Evolutionary conservation across 768 basidiomycete species (phyloP).

Genomic region (Leccinum truebloodii): DNA sequence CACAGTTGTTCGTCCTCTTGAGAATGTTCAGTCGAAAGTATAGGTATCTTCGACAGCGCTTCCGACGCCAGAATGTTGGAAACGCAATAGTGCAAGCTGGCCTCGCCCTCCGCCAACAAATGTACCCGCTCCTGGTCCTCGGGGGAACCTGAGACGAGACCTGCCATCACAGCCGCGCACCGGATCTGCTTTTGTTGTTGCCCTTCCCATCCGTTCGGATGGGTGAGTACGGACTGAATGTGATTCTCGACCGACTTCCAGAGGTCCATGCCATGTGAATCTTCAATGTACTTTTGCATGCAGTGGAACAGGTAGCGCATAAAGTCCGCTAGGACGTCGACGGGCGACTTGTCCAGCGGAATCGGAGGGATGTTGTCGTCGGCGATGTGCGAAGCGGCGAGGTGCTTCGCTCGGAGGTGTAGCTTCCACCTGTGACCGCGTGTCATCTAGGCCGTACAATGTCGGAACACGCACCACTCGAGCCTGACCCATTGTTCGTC

Average conservation of each 20-base stretch:
- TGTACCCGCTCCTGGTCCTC: conserved; percentile 45
- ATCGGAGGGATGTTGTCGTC: conserved; percentile 41
- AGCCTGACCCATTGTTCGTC: conserved; percentile 48
- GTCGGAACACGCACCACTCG: conserved; percentile 38
- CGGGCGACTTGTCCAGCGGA: conserved; percentile 43
- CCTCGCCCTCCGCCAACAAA: conserved; percentile 67
- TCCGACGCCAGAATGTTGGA: conserved; percentile 45
- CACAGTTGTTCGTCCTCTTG: conserved; percentile 22
- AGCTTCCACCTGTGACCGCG: conserved; percentile 36
- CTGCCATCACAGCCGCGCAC: conserved; percentile 50
- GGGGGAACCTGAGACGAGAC: conserved; percentile 44
- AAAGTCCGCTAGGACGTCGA: conserved; percentile 49
- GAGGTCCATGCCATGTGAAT: conserved; percentile 46
- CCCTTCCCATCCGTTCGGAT: conserved; percentile 70
- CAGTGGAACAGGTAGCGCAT: conserved; percentile 47
- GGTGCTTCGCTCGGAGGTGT: conserved; percentile 41
- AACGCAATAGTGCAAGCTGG: conserved; percentile 59
- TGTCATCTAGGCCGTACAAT: neutral
- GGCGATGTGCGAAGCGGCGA: conserved; percentile 35
- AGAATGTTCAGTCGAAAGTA: conserved; percentile 17
- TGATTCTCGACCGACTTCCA: conserved; percentile 45
- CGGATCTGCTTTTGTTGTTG: conserved; percentile 59
- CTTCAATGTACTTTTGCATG: conserved; percentile 46
- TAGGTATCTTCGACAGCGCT: conserved; percentile 17
- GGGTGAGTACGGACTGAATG: conserved; percentile 55